Conservation (phyloP, 2,329 filamentous ascomycete species). For the Botryotinia globosa region DNA sequence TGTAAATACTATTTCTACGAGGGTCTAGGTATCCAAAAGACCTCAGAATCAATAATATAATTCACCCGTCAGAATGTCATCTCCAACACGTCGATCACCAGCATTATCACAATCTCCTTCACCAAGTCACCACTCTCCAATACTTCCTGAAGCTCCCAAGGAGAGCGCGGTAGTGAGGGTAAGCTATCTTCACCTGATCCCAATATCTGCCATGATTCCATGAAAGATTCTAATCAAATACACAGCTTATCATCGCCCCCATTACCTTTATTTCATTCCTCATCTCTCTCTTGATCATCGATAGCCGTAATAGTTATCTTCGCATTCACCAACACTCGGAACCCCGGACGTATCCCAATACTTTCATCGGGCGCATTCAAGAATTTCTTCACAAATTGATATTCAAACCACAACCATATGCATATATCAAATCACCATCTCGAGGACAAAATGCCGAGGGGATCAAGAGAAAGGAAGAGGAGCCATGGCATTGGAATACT, state of each 20-base stretch:
- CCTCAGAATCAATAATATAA: neutral
- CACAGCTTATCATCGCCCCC: conserved; percentile 36
- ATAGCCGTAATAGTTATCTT: conserved; percentile 28
- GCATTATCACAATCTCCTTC: conserved; percentile 14
- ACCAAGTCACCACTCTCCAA: conserved; percentile 15
- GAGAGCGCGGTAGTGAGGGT: conserved; percentile 34
- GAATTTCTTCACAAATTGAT: conserved; percentile 29
- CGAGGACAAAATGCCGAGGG: neutral
- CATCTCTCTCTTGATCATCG: conserved; percentile 37
- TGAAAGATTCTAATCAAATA: neutral
- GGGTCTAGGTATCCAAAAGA: neutral
- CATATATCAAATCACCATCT: conserved; percentile 30
- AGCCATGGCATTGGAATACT: conserved; percentile 38
- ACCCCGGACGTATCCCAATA: conserved; percentile 20
- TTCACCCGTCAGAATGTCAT: neutral
- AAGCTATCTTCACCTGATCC: conserved; percentile 8
- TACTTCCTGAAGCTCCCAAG: conserved; percentile 28
- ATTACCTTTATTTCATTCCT: conserved; percentile 39
- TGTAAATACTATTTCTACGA: neutral
- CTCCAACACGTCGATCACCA: conserved; percentile 18
- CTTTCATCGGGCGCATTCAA: conserved; percentile 23
- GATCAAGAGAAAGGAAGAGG: conserved; percentile 23
- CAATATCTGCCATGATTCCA: neutral
- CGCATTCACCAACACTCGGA: conserved; percentile 26
- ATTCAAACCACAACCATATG: conserved; percentile 29